These are phyloP conservation scores for Suillus paluster DNA, from an alignment of 768 basidiomycete species.

Conservation along the genomic window DNA sequence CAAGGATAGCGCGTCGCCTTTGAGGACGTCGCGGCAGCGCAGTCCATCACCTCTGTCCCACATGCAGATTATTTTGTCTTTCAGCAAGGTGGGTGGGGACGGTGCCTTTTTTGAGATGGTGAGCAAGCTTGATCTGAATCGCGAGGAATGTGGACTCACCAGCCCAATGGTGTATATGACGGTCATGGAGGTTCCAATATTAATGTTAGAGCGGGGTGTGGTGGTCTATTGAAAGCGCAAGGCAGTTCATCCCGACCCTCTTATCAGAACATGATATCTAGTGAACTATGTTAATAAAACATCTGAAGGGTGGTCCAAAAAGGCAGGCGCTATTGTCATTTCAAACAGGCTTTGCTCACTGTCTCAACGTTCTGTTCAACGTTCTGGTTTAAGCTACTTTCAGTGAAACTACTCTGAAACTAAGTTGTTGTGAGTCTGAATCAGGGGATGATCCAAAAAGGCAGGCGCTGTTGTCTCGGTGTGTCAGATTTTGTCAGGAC, in stretches of 20 bases:
- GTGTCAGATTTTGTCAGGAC: too few relatives aligned
- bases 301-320: background rate
- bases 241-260: background rate
- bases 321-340: background rate
- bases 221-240: background rate
- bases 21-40: conserved; percentile 1
- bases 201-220: background rate
- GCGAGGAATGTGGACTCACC: background rate
- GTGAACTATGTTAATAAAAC: background rate
- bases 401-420: too few relatives aligned
- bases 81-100: background rate
- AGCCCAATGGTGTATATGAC: background rate
- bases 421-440: too few relatives aligned
- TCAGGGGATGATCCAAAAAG: too few relatives aligned
- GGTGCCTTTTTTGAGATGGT: conserved; percentile 5
- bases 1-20: background rate
- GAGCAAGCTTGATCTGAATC: too few relatives aligned
- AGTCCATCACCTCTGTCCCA: conserved; percentile 5
- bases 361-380: too few relatives aligned
- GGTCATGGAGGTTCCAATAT: background rate
- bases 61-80: conserved; percentile 1
- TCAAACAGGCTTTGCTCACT: background rate
- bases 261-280: background rate
- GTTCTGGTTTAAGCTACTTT: too few relatives aligned
- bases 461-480: too few relatives aligned